A percentile compares a stretch with the other conserved stretches of the same genome.
Conservation (phyloP, 768 basidiomycete species). For the Boletus pseudo-olivaceus region DNA sequence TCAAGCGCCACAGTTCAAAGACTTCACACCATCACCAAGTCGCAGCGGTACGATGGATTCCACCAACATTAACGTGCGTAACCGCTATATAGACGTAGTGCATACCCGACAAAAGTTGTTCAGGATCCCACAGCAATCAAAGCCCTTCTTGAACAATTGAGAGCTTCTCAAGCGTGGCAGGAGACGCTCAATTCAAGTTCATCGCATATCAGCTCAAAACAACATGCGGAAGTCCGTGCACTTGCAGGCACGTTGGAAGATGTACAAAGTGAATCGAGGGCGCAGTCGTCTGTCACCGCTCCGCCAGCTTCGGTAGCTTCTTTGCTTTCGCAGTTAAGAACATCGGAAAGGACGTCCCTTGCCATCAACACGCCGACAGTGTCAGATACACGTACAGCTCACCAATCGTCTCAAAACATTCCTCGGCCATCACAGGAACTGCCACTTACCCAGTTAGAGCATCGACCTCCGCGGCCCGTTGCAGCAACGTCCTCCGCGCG, state of each 20-base stretch:
- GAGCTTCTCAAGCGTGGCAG: constrained; percentile 68
- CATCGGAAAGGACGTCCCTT: constrained; percentile 24
- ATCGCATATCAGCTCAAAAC: background rate
- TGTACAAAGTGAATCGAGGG: constrained; percentile 2
- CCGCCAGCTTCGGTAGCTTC: constrained; percentile 51
- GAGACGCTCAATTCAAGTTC: constrained; percentile 33
- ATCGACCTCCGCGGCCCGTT: constrained; percentile 14
- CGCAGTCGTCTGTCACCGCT: background rate
- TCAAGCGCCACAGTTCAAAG: background rate
- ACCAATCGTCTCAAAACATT: constrained; percentile 7
- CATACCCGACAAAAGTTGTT: background rate
- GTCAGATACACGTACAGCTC: constrained; percentile 9
- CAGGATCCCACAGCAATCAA: constrained; percentile 67
- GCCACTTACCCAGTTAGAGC: constrained; percentile 2
- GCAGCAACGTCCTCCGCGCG: constrained; percentile 2
- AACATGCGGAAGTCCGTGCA: constrained; percentile 1
- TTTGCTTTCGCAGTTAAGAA: constrained; percentile 58
- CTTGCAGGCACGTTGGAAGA: constrained; percentile 2
- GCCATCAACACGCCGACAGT: constrained; percentile 7
- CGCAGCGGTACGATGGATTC: constrained; percentile 23
- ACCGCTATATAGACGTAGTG: background rate
- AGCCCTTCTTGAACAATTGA: constrained; percentile 67
- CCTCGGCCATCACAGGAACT: constrained; percentile 16
- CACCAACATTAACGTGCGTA: constrained; percentile 58
- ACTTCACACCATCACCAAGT: background rate